Evolutionary conservation across 116 monocot species (phyloP).

Genomic region (Zostera marina): DNA sequence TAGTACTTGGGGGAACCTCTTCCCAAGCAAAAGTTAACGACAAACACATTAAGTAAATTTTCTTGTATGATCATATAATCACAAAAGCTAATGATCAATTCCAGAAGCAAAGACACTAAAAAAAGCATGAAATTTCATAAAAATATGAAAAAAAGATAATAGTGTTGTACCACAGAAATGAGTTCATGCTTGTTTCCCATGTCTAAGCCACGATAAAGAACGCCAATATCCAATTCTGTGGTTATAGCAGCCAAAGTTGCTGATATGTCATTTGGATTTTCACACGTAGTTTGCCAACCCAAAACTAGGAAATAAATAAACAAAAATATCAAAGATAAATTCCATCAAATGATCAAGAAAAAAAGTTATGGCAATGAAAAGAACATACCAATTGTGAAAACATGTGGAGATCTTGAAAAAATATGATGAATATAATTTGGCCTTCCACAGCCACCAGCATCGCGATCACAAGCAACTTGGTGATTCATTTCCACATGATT

Average conservation of each 20-base stretch:
- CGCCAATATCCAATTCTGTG: conserved; percentile 57
- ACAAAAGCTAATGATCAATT: background rate
- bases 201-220: conserved; percentile 54
- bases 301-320: conserved; percentile 41
- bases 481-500: conserved; percentile 79
- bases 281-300: conserved; percentile 85
- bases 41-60: too few relatives aligned
- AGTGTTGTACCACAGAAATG: conserved; percentile 63
- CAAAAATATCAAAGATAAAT: background rate
- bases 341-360: background rate
- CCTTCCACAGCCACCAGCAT: conserved; percentile 77
- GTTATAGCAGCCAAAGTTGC: conserved; percentile 76
- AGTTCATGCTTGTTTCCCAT: conserved; percentile 47
- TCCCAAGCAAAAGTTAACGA: too few relatives aligned
- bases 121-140: background rate
- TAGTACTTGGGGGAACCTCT: too few relatives aligned
- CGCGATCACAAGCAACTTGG: conserved; percentile 63
- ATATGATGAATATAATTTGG: conserved; percentile 63
- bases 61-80: too few relatives aligned
- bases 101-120: background rate
- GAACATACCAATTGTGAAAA: conserved; percentile 64
- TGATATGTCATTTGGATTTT: conserved; percentile 77
- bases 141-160: background rate
- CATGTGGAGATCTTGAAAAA: conserved; percentile 60
- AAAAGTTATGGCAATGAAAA: background rate